These are phyloP conservation scores for Escovopsis sp. DNA, from an alignment of 2,329 filamentous ascomycete species.

Conservation along the genomic window DNA sequence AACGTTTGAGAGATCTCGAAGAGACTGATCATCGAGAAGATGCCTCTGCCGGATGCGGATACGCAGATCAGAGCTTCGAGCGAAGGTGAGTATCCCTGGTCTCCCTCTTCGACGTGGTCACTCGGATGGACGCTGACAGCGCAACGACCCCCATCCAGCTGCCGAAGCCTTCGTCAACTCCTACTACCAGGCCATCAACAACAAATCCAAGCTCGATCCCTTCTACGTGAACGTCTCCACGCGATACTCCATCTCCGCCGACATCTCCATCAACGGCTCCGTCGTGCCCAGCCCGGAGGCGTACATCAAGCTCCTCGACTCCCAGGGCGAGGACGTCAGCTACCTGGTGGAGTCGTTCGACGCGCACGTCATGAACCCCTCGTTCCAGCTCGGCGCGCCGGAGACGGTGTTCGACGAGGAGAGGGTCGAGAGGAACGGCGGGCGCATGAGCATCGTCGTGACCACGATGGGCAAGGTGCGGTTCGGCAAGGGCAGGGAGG, in stretches of 20 bases:
- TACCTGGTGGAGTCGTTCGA: conserved; percentile 69
- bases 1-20: too few species aligned
- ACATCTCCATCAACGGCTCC: conserved; percentile 71
- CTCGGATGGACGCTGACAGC: too few species aligned
- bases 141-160: conserved; percentile 34
- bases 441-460: conserved; percentile 56
- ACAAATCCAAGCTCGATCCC: conserved; percentile 42
- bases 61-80: conserved; percentile 30
- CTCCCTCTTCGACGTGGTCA: too few species aligned
- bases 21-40: conserved; percentile 6
- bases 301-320: conserved; percentile 54
- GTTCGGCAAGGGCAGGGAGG: conserved; percentile 48
- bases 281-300: conserved; percentile 45
- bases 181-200: conserved; percentile 64
- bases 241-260: conserved; percentile 40
- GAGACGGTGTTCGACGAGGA: conserved; percentile 26
- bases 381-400: conserved; percentile 43
- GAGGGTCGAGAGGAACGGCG: conserved; percentile 33
- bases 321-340: conserved; percentile 40
- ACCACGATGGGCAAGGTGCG: conserved; percentile 58
- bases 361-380: conserved; percentile 61
- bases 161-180: conserved; percentile 56
- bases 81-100: conserved; percentile 27
- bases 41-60: conserved; percentile 26
- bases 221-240: conserved; percentile 55